A percentile compares a stretch with the other conserved stretches of the same genome.
phyloP scores from a whole-genome alignment of 306 rosid species.

The Quercus parvula region DNA sequence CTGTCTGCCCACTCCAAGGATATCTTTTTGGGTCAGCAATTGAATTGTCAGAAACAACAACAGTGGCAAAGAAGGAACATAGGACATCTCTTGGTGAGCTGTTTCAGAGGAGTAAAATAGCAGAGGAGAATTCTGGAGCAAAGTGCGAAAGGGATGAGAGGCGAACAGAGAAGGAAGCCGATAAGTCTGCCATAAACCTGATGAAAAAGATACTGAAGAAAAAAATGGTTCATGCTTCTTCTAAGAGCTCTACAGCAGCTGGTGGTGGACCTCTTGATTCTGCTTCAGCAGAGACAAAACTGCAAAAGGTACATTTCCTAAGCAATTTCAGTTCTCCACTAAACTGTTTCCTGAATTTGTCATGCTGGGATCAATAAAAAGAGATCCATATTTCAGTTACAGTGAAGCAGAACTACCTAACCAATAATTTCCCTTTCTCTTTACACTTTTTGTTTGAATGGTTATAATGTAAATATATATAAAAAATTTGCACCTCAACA shows the following conservation, averaged over 20 bases:
- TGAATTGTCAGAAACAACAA: conserved; percentile 65
- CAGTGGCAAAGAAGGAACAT: conserved; percentile 66
- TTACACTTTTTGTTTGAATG: no score
- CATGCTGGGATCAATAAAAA: background rate
- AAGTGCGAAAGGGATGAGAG: conserved; percentile 52
- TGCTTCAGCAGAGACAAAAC: conserved; percentile 66
- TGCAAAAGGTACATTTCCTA: conserved; percentile 58
- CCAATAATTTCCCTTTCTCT: no score
- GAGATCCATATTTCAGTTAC: background rate
- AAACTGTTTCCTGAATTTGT: background rate
- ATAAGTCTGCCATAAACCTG: conserved; percentile 60
- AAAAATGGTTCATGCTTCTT: conserved; percentile 58
- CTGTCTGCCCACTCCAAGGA: conserved; percentile 76
- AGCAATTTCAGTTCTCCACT: background rate
- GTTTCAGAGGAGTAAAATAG: conserved; percentile 65
- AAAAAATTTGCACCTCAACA: background rate
- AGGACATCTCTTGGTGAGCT: conserved; percentile 85
- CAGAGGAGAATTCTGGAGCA: conserved; percentile 52
- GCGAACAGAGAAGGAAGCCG: conserved; percentile 51
- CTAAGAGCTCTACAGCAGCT: conserved; percentile 38
- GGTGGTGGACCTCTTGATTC: conserved; percentile 43
- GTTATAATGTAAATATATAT: no score
- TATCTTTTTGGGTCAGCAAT: conserved; percentile 78
- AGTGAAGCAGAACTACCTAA: no score
- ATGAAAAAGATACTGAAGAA: conserved; percentile 73